Conservation (phyloP, 805 yeast genomes). For the Kregervanrija pseudodelftensis region DNA sequence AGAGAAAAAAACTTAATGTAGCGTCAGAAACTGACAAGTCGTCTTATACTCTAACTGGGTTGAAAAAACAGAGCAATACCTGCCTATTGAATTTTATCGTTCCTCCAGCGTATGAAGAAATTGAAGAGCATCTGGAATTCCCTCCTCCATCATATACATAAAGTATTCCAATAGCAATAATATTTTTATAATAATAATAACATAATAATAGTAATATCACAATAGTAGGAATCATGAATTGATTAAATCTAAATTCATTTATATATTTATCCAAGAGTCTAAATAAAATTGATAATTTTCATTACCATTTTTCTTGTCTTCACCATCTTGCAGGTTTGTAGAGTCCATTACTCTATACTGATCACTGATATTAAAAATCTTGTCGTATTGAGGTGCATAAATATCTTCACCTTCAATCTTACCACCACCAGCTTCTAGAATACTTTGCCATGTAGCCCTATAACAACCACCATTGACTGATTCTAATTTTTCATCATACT, state of each 20-base stretch:
- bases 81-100: constrained; percentile 3
- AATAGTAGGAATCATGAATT: too few relatives aligned
- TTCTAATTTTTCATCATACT: constrained; percentile 82
- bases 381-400: constrained; percentile 22
- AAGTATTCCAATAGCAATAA: background rate
- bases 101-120: constrained; percentile 13
- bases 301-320: constrained; percentile 7
- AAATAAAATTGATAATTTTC: constrained; percentile 13
- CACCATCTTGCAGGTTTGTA: constrained; percentile 11
- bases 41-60: too few relatives aligned
- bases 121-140: constrained; percentile 3
- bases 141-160: constrained; percentile 5
- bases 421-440: constrained; percentile 59
- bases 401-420: constrained; percentile 22
- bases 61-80: too few relatives aligned
- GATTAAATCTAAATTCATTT: background rate
- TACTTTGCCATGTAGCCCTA: constrained; percentile 78
- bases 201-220: background rate
- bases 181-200: constrained; percentile 1
- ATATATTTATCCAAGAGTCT: constrained; percentile 26
- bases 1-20: background rate
- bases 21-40: too few relatives aligned
- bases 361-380: constrained; percentile 26
- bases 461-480: constrained; percentile 54
- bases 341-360: constrained; percentile 25